A percentile compares a stretch with the other conserved stretches of the same genome.
phyloP scores from a whole-genome alignment of 257 asterid genomes.

The Anisodus acutangulus region DNA sequence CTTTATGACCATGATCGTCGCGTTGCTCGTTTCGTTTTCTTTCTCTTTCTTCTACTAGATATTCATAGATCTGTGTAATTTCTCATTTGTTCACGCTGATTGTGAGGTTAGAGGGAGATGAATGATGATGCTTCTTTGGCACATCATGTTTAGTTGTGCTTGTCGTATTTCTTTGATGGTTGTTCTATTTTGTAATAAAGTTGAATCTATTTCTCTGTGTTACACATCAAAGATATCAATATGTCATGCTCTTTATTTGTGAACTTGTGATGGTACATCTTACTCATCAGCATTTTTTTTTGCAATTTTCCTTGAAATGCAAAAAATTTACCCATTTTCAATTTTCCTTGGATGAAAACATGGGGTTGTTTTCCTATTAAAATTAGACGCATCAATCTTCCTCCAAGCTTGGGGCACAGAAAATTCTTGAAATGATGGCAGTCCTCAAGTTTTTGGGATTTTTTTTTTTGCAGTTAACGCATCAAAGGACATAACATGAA shows the following conservation, averaged over 20 bases:
- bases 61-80: background rate
- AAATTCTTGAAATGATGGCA: no score
- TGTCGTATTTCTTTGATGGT: background rate
- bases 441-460: no score
- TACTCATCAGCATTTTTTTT: background rate
- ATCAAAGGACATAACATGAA: no score
- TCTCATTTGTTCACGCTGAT: background rate
- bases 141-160: background rate
- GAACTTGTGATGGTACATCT: slow-evolving; percentile 10
- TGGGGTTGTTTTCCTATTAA: no score
- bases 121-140: background rate
- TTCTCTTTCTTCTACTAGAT: background rate
- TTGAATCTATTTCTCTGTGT: background rate
- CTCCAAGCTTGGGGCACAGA: no score
- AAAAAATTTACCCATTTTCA: no score
- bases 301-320: no score
- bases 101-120: background rate
- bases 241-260: background rate
- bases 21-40: background rate
- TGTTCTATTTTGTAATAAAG: background rate
- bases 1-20: background rate
- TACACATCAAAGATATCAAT: background rate
- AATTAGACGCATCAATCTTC: no score
- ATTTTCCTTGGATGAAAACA: no score
- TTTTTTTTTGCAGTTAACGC: no score